Percentiles rank a stretch among this genome's conserved stretches.
phyloP scores from a whole-genome alignment of 768 basidiomycete species.

The Pleurotus platypus region DNA sequence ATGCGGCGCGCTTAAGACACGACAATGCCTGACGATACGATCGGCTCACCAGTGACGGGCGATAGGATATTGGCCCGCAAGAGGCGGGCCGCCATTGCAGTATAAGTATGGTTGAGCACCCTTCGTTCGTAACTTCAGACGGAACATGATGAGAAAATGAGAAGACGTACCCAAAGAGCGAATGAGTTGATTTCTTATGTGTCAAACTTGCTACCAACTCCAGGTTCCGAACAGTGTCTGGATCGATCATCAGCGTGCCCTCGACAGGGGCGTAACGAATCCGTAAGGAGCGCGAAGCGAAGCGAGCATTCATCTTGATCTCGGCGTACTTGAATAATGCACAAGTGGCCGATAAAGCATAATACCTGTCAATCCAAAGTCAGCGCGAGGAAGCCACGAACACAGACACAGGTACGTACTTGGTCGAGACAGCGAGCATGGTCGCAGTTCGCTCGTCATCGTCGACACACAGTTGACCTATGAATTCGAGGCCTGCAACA shows the following conservation, averaged over 20 bases:
- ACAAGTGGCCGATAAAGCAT: conserved; percentile 79
- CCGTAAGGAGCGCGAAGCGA: conserved; percentile 63
- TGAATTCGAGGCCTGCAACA: conserved; percentile 74
- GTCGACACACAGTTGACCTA: conserved; percentile 74
- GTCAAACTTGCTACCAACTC: conserved; percentile 82
- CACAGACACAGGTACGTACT: conserved; percentile 44
- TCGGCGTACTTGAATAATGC: conserved; percentile 89
- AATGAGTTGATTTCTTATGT: conserved; percentile 63
- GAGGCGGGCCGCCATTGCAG: conserved; percentile 85
- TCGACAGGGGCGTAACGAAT: conserved; percentile 78
- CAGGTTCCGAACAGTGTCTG: conserved; percentile 82
- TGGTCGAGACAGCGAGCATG: conserved; percentile 73
- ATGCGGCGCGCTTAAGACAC: conserved; percentile 6
- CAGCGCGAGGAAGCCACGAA: background rate
- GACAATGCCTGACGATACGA: background rate
- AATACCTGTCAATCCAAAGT: conserved; percentile 53
- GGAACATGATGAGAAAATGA: background rate
- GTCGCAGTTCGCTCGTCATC: conserved; percentile 81
- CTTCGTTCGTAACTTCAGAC: conserved; percentile 29
- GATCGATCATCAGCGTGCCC: conserved; percentile 94
- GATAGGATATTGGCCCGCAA: conserved; percentile 79
- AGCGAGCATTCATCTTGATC: conserved; percentile 62
- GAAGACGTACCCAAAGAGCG: conserved; percentile 70
- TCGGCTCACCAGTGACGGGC: conserved; percentile 61
- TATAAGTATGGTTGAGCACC: conserved; percentile 76